Evolutionary conservation across 306 rosid species (phyloP), one percentile per base, ranked within the genome.

Genomic region (Rubus parviflorus): DNA sequence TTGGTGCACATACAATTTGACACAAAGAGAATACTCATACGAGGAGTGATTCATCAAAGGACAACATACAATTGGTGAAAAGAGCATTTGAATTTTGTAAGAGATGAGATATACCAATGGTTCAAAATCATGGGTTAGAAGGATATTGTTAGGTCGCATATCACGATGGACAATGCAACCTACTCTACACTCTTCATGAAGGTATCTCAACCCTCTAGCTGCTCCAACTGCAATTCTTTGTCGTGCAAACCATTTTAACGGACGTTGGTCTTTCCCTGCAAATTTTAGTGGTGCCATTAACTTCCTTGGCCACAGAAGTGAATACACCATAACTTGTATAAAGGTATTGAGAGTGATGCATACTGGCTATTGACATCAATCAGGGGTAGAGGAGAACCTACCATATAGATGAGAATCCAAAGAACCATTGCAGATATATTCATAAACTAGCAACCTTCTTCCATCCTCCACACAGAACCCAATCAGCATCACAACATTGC

Each of bases 161-260:
- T 95, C 99, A 22, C 97, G 97, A 81, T 95, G 99, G 77, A 95
- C 95, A 76, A 95, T 95, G 75, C 99, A 95, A n/a, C 99, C 99
- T 71, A 95, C 99, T 81, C 99, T 87, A 73, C 99, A 95, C 88
- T 95, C 99, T 85, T 95, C 99, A 12, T 95, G 99, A 70, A 95
- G 97, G 86, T 95, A 95, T 81, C 99, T 89, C 88, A 95, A 86
- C 75, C 99, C 99, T 64, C 97, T 91, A 51, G 99, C 96, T 53
- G 99, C 99, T 81, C 99, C 97, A 12, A 95, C 92, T 37, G 97
- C 96, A 42, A 90, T 87, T 68, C 85, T 92, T 76, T 89, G 97
- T 56, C 99, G 77, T 30, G 96, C 97, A 61, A 85, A 75, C 99
- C 99, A 95, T 86, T 87, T 87, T 79, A 95, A 64, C 1, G 83